These are phyloP conservation scores for Pythium rhizo-oryzae DNA, from an alignment of 352 stramenopile genomes.

Conservation along the genomic window DNA sequence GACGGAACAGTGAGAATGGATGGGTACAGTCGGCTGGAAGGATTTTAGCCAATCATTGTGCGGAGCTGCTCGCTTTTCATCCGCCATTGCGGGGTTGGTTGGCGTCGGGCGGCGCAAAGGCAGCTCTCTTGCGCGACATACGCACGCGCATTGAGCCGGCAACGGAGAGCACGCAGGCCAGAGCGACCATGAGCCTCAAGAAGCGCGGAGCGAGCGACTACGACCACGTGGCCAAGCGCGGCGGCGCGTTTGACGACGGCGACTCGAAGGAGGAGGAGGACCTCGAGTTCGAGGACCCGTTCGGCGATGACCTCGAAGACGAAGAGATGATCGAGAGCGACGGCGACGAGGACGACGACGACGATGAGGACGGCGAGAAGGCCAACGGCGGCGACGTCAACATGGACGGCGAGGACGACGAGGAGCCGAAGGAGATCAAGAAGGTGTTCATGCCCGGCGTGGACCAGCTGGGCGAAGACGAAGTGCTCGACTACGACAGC, in stretches of 20 bases:
- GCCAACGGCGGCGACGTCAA: conserved; percentile 60
- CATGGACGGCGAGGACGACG: conserved; percentile 67
- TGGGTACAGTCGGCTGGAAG: conserved; percentile 23
- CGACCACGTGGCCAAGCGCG: conserved; percentile 56
- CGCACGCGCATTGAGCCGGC: neutral
- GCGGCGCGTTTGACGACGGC: conserved; percentile 39
- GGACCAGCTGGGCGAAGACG: conserved; percentile 90
- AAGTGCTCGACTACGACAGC: conserved; percentile 98
- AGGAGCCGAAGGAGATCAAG: conserved; percentile 59
- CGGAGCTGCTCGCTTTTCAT: conserved; percentile 28
- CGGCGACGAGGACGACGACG: conserved; percentile 56
- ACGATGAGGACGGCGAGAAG: conserved; percentile 52
- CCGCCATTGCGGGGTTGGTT: conserved; percentile 29
- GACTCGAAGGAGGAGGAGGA: conserved; percentile 50
- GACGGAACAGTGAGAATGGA: conserved; percentile 33
- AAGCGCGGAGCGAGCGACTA: conserved; percentile 65
- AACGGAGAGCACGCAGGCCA: neutral
- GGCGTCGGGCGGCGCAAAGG: conserved; percentile 19
- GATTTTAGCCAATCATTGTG: conserved; percentile 39
- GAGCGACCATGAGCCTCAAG: conserved; percentile 66
- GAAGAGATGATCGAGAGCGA: conserved; percentile 90
- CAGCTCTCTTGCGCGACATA: neutral
- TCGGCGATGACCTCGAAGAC: conserved; percentile 90
- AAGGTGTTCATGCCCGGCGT: conserved; percentile 95
- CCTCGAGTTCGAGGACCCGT: conserved; percentile 89